These are phyloP conservation scores for Alternaria infectoria DNA, from an alignment of 2,329 filamentous ascomycete species.

Conservation along the genomic window DNA sequence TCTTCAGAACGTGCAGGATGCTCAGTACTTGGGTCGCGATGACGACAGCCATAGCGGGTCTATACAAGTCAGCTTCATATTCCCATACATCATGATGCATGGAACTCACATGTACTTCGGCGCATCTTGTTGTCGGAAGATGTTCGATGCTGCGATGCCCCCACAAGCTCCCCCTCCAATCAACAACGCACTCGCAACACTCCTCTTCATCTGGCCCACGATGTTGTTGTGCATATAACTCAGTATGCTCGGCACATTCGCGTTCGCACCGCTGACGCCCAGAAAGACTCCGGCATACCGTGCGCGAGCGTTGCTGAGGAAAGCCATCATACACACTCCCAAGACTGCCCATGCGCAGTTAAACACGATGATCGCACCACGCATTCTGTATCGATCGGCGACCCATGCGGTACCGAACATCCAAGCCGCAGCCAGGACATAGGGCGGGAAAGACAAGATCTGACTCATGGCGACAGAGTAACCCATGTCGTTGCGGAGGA, in stretches of 20 bases:
- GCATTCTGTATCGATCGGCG: constrained; percentile 41
- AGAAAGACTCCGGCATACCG: constrained; percentile 28
- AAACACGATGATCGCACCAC: constrained; percentile 52
- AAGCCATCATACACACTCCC: constrained; percentile 62
- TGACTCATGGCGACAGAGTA: constrained; percentile 54
- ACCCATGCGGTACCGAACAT: constrained; percentile 59
- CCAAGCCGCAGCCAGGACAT: constrained; percentile 62
- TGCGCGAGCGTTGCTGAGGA: constrained; percentile 12
- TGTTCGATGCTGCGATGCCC: constrained; percentile 26
- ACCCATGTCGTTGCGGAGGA: constrained; percentile 19
- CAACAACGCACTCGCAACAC: constrained; percentile 30
- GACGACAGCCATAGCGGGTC: constrained; percentile 21
- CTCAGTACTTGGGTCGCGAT: constrained; percentile 26
- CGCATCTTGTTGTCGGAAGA: constrained; percentile 28
- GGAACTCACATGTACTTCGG: constrained; percentile 18
- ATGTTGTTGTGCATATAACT: constrained; percentile 38
- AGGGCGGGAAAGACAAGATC: constrained; percentile 58
- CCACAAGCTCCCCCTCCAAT: constrained; percentile 27
- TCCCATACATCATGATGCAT: no score
- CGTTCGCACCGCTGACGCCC: constrained; percentile 22
- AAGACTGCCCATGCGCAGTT: constrained; percentile 62
- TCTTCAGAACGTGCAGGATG: constrained; percentile 15
- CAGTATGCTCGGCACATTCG: constrained; percentile 23
- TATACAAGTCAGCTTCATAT: background rate
- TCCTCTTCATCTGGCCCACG: constrained; percentile 30